phyloP scores from a whole-genome alignment of 257 asterid genomes.

The Solanum medicagineum region DNA sequence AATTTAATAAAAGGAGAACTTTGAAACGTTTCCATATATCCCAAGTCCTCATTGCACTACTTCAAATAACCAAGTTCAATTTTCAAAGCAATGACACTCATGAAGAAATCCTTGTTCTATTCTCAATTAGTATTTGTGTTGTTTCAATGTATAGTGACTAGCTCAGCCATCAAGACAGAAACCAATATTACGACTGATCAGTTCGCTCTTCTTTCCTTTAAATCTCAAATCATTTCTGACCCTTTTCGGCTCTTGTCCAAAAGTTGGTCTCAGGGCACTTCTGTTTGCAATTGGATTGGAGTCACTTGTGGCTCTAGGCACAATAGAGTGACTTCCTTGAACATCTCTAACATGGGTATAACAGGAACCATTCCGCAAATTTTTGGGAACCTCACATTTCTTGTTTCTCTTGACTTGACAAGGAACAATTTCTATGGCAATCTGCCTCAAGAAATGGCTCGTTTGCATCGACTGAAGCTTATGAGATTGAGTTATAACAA shows the following conservation, averaged over 20 bases:
- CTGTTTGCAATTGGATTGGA: slow-evolving; percentile 9
- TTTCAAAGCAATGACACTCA: neutral
- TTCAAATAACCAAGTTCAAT: neutral
- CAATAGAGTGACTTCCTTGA: neutral
- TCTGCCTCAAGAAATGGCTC: neutral
- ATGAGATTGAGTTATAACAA: neutral
- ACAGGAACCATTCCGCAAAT: neutral
- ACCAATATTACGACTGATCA: slow-evolving; percentile 3
- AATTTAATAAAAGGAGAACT: neutral
- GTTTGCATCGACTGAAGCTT: neutral
- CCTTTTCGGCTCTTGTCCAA: neutral
- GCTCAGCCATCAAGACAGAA: neutral
- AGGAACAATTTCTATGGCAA: neutral
- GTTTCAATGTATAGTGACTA: neutral
- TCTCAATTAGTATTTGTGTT: neutral
- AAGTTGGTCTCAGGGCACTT: neutral
- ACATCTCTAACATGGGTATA: neutral
- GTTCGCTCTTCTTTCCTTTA: neutral
- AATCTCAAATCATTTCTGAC: neutral
- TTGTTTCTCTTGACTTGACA: neutral
- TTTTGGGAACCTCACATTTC: neutral
- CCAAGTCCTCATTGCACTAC: neutral
- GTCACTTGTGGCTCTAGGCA: slow-evolving; percentile 1
- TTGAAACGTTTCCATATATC: neutral
- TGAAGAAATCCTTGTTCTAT: neutral